Evolutionary conservation across 305 asterid genomes (phyloP).

Genomic region (Fraxinus nigra): DNA sequence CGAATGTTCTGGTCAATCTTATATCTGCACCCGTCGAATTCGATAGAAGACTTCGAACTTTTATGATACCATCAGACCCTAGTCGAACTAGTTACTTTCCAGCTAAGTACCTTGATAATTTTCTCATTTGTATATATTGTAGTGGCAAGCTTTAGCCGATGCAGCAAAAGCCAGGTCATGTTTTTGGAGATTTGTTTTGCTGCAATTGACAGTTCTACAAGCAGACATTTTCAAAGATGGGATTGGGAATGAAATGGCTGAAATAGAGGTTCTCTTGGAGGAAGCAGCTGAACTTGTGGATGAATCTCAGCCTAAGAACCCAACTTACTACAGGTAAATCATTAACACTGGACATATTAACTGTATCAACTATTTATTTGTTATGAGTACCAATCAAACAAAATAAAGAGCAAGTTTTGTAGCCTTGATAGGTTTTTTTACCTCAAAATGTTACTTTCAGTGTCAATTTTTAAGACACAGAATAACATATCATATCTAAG

Average conservation of each 20-base stretch:
- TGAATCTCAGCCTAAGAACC: conserved; percentile 70
- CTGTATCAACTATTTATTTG: background rate
- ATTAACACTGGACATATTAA: background rate
- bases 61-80: conserved; percentile 8
- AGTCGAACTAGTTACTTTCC: conserved; percentile 9
- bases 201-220: conserved; percentile 62
- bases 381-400: background rate
- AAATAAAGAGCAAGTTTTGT: background rate
- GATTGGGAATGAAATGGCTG: conserved; percentile 76
- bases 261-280: conserved; percentile 84
- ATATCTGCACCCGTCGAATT: background rate
- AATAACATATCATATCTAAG: background rate
- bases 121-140: conserved; percentile 33
- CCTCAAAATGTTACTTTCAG: background rate
- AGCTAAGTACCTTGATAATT: conserved; percentile 22
- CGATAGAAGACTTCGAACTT: background rate
- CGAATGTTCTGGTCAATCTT: background rate
- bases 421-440: background rate
- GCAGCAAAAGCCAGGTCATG: conserved; percentile 76
- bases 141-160: conserved; percentile 91
- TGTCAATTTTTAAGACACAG: background rate
- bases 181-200: conserved; percentile 91
- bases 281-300: conserved; percentile 99
- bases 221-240: conserved; percentile 72
- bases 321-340: conserved; percentile 89